Conservation (phyloP, 768 basidiomycete species). For the Xerocomellus intermedius region DNA sequence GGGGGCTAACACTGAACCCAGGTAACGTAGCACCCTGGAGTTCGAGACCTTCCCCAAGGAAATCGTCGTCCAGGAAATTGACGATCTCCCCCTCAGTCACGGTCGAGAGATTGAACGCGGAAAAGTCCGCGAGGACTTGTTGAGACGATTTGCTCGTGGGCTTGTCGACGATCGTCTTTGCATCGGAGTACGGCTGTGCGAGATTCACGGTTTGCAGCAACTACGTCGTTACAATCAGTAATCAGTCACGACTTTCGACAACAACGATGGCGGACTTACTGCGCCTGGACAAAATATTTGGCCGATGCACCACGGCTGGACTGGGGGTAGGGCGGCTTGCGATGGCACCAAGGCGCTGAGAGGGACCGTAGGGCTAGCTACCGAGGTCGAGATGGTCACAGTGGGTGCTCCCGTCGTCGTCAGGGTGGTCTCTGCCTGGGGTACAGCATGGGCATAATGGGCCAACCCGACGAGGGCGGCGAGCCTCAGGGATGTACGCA, state of each 20-base stretch:
- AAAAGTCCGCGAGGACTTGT: conserved; percentile 69
- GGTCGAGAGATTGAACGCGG: conserved; percentile 33
- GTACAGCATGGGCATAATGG: conserved; percentile 14
- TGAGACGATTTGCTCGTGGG: conserved; percentile 70
- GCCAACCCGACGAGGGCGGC: conserved; percentile 15
- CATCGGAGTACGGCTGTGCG: conserved; percentile 70
- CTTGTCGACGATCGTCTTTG: conserved; percentile 89
- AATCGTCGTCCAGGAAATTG: conserved; percentile 70
- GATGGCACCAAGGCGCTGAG: conserved; percentile 57
- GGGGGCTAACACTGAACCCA: conserved; percentile 60
- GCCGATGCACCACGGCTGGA: conserved; percentile 73
- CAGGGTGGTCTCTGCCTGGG: conserved; percentile 10
- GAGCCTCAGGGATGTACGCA: conserved; percentile 31
- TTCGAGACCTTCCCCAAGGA: conserved; percentile 84
- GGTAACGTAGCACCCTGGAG: conserved; percentile 60
- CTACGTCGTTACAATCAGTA: conserved; percentile 33
- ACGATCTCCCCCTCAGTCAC: conserved; percentile 65
- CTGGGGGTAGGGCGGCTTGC: conserved; percentile 61
- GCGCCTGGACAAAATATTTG: conserved; percentile 80
- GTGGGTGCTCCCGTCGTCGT: conserved; percentile 28
- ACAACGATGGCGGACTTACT: conserved; percentile 40
- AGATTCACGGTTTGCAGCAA: conserved; percentile 84
- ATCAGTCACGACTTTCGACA: neutral
- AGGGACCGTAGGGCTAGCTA: conserved; percentile 61
- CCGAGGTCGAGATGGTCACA: conserved; percentile 54